Evolutionary conservation across 2,329 filamentous ascomycete species (phyloP).

Genomic region (Helotiales sp.): DNA sequence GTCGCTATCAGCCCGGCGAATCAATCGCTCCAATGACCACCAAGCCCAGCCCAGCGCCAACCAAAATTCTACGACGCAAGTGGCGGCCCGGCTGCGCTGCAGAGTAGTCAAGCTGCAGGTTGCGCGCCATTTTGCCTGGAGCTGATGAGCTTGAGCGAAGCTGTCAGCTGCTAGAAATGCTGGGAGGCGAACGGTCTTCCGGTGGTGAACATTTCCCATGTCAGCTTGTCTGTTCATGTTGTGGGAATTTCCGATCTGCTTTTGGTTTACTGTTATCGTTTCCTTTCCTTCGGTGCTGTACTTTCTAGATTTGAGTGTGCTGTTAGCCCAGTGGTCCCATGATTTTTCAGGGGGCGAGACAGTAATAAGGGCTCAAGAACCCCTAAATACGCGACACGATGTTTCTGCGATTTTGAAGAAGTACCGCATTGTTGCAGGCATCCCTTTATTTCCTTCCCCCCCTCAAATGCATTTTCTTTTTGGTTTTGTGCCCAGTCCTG

Average conservation of each 20-base stretch:
- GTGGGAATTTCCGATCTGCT: neutral
- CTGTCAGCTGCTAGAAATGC: neutral
- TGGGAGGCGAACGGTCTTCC: neutral
- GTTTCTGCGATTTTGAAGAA: too few relatives aligned
- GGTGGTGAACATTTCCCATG: neutral
- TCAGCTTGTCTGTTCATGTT: neutral
- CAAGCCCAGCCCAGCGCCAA: neutral
- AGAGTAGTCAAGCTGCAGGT: neutral
- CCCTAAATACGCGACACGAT: too few relatives aligned
- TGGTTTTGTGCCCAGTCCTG: too few relatives aligned
- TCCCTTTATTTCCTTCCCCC: too few relatives aligned
- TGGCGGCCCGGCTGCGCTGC: neutral
- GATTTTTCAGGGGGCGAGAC: too few relatives aligned
- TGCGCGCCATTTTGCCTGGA: constrained; percentile 5
- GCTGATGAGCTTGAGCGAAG: neutral
- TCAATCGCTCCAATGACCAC: neutral
- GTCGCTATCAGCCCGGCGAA: too few relatives aligned
- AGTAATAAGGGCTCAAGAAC: too few relatives aligned
- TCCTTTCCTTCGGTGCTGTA: too few relatives aligned
- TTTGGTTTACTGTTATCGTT: neutral
- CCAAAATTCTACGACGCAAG: constrained; percentile 4
- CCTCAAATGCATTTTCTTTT: too few relatives aligned
- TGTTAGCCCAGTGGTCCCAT: too few relatives aligned
- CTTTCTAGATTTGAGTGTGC: too few relatives aligned
- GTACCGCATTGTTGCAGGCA: too few relatives aligned